Conservation (phyloP, 2,329 filamentous ascomycete genomes). For the Aspergillus puulaauensis region DNA sequence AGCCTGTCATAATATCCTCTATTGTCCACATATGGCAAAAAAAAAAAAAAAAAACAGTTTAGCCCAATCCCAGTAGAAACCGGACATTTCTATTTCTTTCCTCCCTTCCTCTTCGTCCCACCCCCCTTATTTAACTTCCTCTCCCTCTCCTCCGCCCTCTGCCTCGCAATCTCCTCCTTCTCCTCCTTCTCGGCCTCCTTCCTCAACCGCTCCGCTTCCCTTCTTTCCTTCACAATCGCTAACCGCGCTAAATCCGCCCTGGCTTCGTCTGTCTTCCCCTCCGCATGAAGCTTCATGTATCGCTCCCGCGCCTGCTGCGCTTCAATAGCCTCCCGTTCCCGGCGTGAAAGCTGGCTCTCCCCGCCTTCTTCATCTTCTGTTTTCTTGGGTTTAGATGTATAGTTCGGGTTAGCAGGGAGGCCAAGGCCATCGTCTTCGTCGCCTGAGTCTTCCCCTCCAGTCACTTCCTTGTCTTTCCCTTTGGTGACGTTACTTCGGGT, state of each 20-base stretch:
- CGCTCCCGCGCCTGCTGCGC: slow-evolving; percentile 85
- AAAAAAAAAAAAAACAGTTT: no score
- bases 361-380: slow-evolving; percentile 48
- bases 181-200: slow-evolving; percentile 72
- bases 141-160: slow-evolving; percentile 40
- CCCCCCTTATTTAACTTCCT: slow-evolving; percentile 34
- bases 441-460: slow-evolving; percentile 32
- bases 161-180: slow-evolving; percentile 40
- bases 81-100: slow-evolving; percentile 17
- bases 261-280: slow-evolving; percentile 95
- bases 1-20: background rate
- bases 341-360: slow-evolving; percentile 59
- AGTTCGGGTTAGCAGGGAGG: slow-evolving; percentile 83
- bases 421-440: slow-evolving; percentile 36
- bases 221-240: slow-evolving; percentile 77
- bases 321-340: slow-evolving; percentile 76
- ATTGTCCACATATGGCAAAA: background rate
- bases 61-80: background rate
- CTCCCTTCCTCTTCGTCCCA: slow-evolving; percentile 33
- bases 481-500: background rate
- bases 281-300: slow-evolving; percentile 87
- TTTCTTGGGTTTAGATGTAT: slow-evolving; percentile 60
- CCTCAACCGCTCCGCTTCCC: slow-evolving; percentile 77
- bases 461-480: background rate
- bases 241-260: slow-evolving; percentile 84